Conservation (phyloP, 192 early-diverging fungal species). For the Linnemannia elongata region DNA sequence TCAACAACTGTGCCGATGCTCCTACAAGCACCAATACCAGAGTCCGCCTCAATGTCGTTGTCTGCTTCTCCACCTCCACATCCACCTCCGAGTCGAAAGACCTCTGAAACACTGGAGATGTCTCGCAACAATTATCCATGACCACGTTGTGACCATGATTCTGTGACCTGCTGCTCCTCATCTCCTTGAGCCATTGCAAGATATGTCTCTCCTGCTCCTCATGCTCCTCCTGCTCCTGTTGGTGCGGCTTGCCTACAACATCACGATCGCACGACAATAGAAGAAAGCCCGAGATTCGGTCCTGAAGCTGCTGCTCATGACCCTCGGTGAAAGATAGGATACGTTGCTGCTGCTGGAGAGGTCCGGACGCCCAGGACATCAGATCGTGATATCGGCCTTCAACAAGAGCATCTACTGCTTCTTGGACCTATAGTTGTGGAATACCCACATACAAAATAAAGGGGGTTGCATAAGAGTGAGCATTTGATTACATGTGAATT, state of each 20-base stretch:
- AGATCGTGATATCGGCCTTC: conserved; percentile 19
- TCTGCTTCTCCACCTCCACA: neutral
- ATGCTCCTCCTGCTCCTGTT: neutral
- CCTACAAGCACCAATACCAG: neutral
- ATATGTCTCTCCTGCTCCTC: neutral
- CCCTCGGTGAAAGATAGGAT: neutral
- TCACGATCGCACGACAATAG: too few species aligned
- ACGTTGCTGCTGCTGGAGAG: conserved; percentile 24
- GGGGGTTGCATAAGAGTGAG: neutral
- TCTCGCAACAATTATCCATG: neutral
- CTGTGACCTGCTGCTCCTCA: neutral
- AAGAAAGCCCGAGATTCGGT: neutral
- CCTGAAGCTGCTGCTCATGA: neutral
- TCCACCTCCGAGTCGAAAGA: neutral
- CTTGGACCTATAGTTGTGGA: conserved; percentile 5
- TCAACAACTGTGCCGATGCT: neutral
- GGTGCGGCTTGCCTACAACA: neutral
- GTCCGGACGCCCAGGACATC: conserved; percentile 11
- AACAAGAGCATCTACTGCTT: neutral
- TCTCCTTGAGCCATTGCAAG: neutral
- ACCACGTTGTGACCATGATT: neutral
- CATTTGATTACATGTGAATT: neutral
- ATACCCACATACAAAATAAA: neutral
- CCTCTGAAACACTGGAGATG: neutral
- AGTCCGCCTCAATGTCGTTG: neutral